Percentiles rank a stretch among this genome's conserved stretches.
Conservation (phyloP, 805 yeast genomes). For the Schwanniomyces pseudopolymorphus region DNA sequence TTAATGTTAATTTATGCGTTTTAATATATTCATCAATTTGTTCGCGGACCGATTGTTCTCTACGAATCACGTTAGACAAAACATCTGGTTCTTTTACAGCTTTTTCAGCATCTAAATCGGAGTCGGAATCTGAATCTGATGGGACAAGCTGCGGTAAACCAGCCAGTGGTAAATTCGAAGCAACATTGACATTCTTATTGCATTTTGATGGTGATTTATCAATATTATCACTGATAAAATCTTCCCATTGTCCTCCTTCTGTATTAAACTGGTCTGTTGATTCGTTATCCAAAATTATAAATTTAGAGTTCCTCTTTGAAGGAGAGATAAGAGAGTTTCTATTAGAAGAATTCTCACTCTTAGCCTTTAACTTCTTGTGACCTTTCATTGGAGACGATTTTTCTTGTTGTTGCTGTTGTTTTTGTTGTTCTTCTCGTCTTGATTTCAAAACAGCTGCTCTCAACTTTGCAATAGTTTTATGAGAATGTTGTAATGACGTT, state of each 20-base stretch:
- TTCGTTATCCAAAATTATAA: slow-evolving; percentile 27
- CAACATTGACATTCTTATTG: slow-evolving; percentile 9
- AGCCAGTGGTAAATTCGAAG: slow-evolving; percentile 4
- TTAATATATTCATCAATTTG: slow-evolving; percentile 35
- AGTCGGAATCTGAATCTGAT: slow-evolving; percentile 17
- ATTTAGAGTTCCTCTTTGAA: slow-evolving; percentile 34
- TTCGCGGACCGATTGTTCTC: slow-evolving; percentile 11
- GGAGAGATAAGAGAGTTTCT: slow-evolving; percentile 24
- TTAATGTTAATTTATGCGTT: slow-evolving; percentile 28
- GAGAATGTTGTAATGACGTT: slow-evolving; percentile 64
- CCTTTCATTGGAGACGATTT: slow-evolving; percentile 12
- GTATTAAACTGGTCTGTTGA: slow-evolving; percentile 15
- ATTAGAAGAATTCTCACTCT: slow-evolving; percentile 5
- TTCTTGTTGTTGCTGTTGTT: not conserved
- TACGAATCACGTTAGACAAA: slow-evolving; percentile 17
- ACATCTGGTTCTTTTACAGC: slow-evolving; percentile 6
- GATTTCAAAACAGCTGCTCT: slow-evolving; percentile 49
- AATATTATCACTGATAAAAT: slow-evolving; percentile 31
- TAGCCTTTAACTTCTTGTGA: slow-evolving; percentile 14
- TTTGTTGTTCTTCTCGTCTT: slow-evolving; percentile 28
- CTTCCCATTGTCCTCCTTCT: slow-evolving; percentile 37
- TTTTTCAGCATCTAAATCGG: slow-evolving; percentile 1
- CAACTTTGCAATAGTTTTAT: slow-evolving; percentile 59
- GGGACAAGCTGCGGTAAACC: slow-evolving; percentile 18
- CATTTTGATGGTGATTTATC: slow-evolving; percentile 21